These are phyloP conservation scores for Corylus avellana DNA, from an alignment of 306 rosid species.

Conservation along the genomic window DNA sequence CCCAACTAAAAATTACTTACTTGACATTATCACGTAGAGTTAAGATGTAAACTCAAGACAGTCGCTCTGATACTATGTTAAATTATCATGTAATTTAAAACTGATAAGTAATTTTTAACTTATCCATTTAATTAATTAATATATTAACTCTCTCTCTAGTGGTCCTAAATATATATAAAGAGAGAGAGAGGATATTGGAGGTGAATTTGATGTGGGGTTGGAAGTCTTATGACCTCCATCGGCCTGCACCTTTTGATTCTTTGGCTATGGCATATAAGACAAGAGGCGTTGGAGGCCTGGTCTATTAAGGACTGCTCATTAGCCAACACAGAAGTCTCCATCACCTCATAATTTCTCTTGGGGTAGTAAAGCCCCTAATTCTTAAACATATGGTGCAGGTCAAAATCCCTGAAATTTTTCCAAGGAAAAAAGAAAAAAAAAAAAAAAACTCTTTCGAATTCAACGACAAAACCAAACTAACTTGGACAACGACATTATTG, in stretches of 20 bases:
- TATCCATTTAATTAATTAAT: too few relatives aligned
- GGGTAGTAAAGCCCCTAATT: background rate
- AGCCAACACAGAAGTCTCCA: slow-evolving; percentile 9
- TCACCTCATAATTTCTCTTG: slow-evolving; percentile 3
- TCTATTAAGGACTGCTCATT: slow-evolving; percentile 21
- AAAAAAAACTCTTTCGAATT: background rate
- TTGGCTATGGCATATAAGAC: slow-evolving; percentile 15
- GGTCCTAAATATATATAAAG: slow-evolving; percentile 11
- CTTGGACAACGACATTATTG: background rate
- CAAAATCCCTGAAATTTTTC: background rate
- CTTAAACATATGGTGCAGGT: slow-evolving; percentile 15
- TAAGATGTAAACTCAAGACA: too few relatives aligned
- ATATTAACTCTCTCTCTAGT: background rate
- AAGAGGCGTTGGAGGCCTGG: slow-evolving; percentile 2
- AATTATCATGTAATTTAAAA: too few relatives aligned
- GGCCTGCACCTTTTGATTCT: slow-evolving; percentile 9
- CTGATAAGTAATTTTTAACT: too few relatives aligned
- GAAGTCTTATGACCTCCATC: slow-evolving; percentile 11
- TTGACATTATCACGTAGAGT: too few relatives aligned
- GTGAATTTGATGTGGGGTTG: slow-evolving; percentile 19
- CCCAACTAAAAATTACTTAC: too few relatives aligned
- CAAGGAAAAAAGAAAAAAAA: too few relatives aligned
- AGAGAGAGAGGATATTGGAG: background rate
- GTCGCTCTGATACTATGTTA: too few relatives aligned
- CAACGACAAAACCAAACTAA: background rate